phyloP scores from a whole-genome alignment of 257 asterid species.

The Penstemon davidsonii region DNA sequence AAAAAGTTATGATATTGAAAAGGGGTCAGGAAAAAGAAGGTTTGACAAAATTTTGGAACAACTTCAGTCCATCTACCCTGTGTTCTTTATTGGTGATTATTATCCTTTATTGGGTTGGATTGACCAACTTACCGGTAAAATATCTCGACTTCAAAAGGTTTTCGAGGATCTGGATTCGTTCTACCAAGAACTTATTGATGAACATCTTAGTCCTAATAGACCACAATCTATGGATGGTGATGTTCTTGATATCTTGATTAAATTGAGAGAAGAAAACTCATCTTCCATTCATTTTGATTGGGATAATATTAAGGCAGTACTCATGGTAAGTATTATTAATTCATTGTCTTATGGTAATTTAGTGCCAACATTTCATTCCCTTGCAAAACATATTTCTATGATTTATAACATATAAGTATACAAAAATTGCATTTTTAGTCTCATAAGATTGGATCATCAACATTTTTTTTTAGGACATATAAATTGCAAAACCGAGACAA shows the following conservation, averaged over 20 bases:
- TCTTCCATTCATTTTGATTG: neutral
- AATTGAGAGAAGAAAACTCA: neutral
- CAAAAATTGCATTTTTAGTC: no score
- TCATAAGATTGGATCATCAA: no score
- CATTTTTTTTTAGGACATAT: no score
- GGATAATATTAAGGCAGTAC: slow-evolving; percentile 28
- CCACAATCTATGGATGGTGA: slow-evolving; percentile 20
- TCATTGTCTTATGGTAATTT: neutral
- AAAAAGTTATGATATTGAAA: slow-evolving; percentile 1
- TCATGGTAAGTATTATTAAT: slow-evolving; percentile 19
- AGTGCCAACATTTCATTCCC: no score
- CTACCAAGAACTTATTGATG: slow-evolving; percentile 24
- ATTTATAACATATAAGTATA: no score
- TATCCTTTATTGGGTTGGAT: slow-evolving; percentile 27
- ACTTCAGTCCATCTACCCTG: slow-evolving; percentile 4
- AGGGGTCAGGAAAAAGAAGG: neutral
- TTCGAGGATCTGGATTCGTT: slow-evolving; percentile 24
- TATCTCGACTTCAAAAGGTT: slow-evolving; percentile 7
- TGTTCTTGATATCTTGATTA: slow-evolving; percentile 27
- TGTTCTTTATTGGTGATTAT: slow-evolving; percentile 16
- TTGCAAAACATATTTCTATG: no score
- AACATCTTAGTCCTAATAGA: slow-evolving; percentile 20
- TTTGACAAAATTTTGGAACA: slow-evolving; percentile 11
- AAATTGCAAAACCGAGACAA: no score
- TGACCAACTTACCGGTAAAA: slow-evolving; percentile 21